Evolutionary conservation across 495 filamentous ascomycete genomes (phyloP).

Genomic region (Bacidia gigantensis): DNA sequence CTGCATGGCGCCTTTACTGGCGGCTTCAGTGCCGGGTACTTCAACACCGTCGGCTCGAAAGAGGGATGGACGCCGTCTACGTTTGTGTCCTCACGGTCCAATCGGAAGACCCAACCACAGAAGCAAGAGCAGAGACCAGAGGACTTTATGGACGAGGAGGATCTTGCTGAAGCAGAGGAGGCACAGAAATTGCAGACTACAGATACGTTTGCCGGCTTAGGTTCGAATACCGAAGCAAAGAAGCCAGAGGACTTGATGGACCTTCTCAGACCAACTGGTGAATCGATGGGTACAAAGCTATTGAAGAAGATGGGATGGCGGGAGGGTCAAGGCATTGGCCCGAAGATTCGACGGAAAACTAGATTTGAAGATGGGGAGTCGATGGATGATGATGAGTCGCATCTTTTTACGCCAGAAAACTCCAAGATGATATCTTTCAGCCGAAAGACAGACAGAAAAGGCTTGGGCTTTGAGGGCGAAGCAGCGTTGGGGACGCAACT

Average conservation of each 20-base stretch:
- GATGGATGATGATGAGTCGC: conserved; percentile 35
- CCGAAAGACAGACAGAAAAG: conserved; percentile 66
- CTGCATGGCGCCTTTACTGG: conserved; percentile 95
- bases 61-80: conserved; percentile 91
- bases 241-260: conserved; percentile 52
- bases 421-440: conserved; percentile 59
- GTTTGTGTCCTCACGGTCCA: conserved; percentile 80
- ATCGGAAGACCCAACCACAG: conserved; percentile 54
- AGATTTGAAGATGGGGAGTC: conserved; percentile 45
- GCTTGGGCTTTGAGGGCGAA: conserved; percentile 67
- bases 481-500: conserved; percentile 29
- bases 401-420: conserved; percentile 85
- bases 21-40: conserved; percentile 96
- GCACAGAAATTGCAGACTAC: conserved; percentile 56
- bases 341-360: conserved; percentile 68
- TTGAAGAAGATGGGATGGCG: conserved; percentile 94
- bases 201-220: conserved; percentile 61
- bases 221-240: conserved; percentile 47
- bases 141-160: conserved; percentile 98
- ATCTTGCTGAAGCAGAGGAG: conserved; percentile 77
- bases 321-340: conserved; percentile 83
- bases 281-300: conserved; percentile 81
- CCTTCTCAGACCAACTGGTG: conserved; percentile 57
- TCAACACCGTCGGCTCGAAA: conserved; percentile 95
- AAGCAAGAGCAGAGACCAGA: conserved; percentile 54